Base-by-base conservation (phyloP, 768 basidiomycete genomes). In the Saitozyma podzolica region DNA sequence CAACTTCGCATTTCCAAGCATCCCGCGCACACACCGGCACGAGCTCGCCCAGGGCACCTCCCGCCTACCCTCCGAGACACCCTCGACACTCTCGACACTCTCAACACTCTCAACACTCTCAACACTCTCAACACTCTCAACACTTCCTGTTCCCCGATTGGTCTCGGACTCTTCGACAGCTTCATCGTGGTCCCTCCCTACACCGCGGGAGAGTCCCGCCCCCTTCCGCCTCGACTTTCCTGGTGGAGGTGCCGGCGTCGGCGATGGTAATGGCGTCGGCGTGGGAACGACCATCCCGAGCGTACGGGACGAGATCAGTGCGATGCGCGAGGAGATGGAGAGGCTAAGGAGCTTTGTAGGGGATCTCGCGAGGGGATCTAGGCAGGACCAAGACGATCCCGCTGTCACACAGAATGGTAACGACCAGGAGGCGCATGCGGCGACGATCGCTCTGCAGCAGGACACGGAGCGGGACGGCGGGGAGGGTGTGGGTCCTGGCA, bases 341-440 rank as follows among this genome's bases (percentile, higher is more conserved):
- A 54, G 71, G 43, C 58, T 73, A 48, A 65, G 71, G 45, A 61
- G 62, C 11, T 65, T 73, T 6, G 66, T 73, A 1, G 64, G 71
- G 11, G 66, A 56, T n/a, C 45, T 73, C 42, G 65, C 65, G 16
- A 55, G 52, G n/a, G 67, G 57, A 6, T 47, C 68, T 43, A 54
- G 45, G 29, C 29, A 29, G 29, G 29, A 29, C 2, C 29, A 29
- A 5, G 29, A 29, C 5, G 29, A 29, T 5, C 29, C 29, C 2
- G 29, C 29, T 29, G 29, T 29, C 5, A 29, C 29, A 5, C 29
- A 29, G 2, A 29, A 5, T 29, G 29, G 29, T 29, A 2, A 29
- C 29, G 29, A 29, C 29, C 29, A 29, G 29, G 29, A 29, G 29
- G 5, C 29, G 29, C 29, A 5, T 29, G 29, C 29, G 29, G 29